Conservation (phyloP, 139 green algal species). For the Chlorella sp. region DNA sequence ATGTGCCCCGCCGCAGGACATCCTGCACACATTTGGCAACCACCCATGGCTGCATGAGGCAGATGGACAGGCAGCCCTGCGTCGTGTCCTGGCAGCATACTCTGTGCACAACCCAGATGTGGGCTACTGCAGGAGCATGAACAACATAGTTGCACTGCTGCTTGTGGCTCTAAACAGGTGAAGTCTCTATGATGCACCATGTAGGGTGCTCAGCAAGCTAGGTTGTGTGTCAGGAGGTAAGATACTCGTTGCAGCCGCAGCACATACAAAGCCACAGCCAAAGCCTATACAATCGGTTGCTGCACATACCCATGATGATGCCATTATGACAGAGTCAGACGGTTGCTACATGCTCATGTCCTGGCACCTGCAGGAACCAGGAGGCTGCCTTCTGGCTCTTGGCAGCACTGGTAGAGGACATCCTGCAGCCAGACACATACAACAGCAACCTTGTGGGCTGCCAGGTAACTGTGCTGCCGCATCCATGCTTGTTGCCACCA, state of each 20-base stretch:
- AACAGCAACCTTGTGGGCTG: conserved; percentile 58
- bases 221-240: neutral
- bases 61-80: no score
- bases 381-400: conserved; percentile 49
- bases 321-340: neutral
- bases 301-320: neutral
- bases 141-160: conserved; percentile 70
- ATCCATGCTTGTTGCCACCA: no score
- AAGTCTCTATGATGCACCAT: neutral
- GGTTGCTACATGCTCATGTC: neutral
- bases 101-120: conserved; percentile 57
- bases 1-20: no score
- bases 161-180: conserved; percentile 56
- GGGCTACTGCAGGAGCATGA: conserved; percentile 52
- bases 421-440: conserved; percentile 72
- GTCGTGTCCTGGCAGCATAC: conserved; percentile 74
- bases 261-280: neutral
- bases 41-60: no score
- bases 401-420: conserved; percentile 43
- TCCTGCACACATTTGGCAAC: no score
- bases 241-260: neutral
- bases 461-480: conserved; percentile 44
- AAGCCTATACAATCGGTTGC: neutral
- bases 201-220: neutral
- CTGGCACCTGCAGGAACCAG: conserved; percentile 26